Evolutionary conservation across 768 basidiomycete genomes (phyloP).

Genomic region (Podaxis pistillaris): DNA sequence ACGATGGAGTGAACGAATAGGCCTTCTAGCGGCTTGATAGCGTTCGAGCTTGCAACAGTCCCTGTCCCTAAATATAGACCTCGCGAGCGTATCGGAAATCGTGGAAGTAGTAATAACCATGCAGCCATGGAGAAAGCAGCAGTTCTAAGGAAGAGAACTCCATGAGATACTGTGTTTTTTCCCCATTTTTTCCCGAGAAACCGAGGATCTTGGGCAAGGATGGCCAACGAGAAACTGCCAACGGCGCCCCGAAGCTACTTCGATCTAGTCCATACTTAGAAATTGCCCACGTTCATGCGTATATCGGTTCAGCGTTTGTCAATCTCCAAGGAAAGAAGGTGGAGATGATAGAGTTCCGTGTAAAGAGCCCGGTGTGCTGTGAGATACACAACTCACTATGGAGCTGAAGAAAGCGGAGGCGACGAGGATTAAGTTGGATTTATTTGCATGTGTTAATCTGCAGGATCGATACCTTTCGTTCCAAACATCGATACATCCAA

Average conservation of each 20-base stretch:
- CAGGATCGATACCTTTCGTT: background rate
- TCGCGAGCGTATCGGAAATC: background rate
- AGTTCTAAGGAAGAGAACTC: background rate
- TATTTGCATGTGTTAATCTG: background rate
- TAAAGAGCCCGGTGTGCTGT: too few species aligned
- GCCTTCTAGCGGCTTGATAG: conserved; percentile 9
- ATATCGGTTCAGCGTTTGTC: background rate
- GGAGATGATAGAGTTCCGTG: background rate
- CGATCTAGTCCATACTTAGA: background rate
- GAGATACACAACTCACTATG: background rate
- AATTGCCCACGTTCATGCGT: background rate
- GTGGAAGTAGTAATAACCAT: background rate
- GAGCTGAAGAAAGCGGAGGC: background rate
- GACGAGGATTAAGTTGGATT: background rate
- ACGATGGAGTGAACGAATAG: background rate
- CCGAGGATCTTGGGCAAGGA: background rate
- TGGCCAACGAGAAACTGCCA: background rate
- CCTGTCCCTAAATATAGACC: background rate
- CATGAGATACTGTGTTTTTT: background rate
- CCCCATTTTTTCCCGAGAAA: background rate
- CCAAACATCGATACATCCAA: background rate
- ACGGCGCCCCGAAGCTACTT: background rate
- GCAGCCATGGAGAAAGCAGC: background rate
- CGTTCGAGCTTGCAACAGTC: background rate
- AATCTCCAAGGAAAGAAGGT: background rate